Evolutionary conservation across 495 filamentous ascomycete species (phyloP), one percentile per base, ranked within the genome.

Genomic region (Podospora comata): DNA sequence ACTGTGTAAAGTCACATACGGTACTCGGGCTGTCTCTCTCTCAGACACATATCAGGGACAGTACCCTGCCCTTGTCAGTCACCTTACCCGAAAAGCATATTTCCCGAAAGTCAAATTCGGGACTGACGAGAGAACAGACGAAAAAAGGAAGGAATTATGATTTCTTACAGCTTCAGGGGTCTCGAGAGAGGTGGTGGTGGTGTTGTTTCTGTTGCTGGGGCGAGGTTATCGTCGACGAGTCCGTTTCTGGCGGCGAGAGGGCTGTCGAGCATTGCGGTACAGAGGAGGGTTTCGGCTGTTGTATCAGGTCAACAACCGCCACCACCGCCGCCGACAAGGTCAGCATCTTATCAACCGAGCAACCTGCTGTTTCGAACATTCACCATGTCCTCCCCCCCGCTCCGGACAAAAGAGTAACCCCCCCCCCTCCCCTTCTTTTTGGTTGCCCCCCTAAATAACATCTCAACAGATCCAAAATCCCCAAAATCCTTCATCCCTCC

Each of bases 401-500:
- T 48, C 15, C 39, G 39, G 9, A 20, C 55, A 9, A 58, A 26
- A 58, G 23, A 58, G n/a, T 26, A 58, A 20, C 0, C 55, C 13
- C 55, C 55, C 18, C 55, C 7, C 15, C 4, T 18, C 55, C 55
- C 55, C 55, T 58, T 58, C 2, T 26, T 11, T 48, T 6, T 13
- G 7, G 0, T 19, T 13, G 0, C 6, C 19, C 18, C 55, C 15
- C 11, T 58, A 19, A 58, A 5, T 13, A 58, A 58, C 2, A 20
- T 57, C 54, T 39, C 11, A 6, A 32, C 30, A 48, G 39, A 16
- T 48, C 39, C 39, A 48, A 48, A 48, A 48, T 48, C 39, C 65
- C 72, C 66, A 68, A 63, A 70, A 20, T 30, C 20, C 58, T 32
- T 13, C 39, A 23, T 4, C 30, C 58, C 9, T 64, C 71, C 19